These are phyloP conservation scores for Cladosporium colombiae DNA, from an alignment of 2,329 filamentous ascomycete genomes.

Conservation along the genomic window DNA sequence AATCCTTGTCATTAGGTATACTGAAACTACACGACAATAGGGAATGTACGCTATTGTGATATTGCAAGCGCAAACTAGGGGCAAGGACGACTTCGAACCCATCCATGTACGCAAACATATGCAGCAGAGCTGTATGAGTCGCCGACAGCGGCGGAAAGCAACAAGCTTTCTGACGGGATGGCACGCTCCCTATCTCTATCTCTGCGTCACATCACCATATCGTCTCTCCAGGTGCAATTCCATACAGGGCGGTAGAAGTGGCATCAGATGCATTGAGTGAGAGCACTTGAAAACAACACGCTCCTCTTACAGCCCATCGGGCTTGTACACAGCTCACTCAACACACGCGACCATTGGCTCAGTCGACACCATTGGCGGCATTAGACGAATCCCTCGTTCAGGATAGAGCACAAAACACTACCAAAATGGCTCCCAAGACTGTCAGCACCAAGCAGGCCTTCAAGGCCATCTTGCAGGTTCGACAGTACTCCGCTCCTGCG, in stretches of 20 bases:
- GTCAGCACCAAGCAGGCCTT: slow-evolving; percentile 30
- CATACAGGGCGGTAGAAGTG: neutral
- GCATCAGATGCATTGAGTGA: neutral
- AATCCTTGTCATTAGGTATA: no score
- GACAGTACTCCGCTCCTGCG: slow-evolving; percentile 61
- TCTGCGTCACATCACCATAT: neutral
- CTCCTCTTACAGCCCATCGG: neutral
- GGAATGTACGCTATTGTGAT: no score
- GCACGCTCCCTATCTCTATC: neutral
- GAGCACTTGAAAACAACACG: neutral
- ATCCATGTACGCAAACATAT: neutral
- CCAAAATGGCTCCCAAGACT: slow-evolving; percentile 26
- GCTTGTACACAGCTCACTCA: neutral
- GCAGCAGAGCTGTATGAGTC: neutral
- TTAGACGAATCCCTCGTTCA: neutral
- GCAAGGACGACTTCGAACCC: no score
- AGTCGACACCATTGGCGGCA: no score
- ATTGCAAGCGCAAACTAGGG: no score
- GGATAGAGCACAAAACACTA: neutral
- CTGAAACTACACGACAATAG: no score
- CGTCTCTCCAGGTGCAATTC: neutral
- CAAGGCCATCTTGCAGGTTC: slow-evolving; percentile 40
- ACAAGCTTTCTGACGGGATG: slow-evolving; percentile 5
- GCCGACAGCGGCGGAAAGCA: slow-evolving; percentile 1
- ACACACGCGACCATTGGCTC: neutral